Percentiles rank a stretch among this genome's conserved stretches.
phyloP scores from a whole-genome alignment of 345 rosid species.

The Rubroshorea leprosula region DNA sequence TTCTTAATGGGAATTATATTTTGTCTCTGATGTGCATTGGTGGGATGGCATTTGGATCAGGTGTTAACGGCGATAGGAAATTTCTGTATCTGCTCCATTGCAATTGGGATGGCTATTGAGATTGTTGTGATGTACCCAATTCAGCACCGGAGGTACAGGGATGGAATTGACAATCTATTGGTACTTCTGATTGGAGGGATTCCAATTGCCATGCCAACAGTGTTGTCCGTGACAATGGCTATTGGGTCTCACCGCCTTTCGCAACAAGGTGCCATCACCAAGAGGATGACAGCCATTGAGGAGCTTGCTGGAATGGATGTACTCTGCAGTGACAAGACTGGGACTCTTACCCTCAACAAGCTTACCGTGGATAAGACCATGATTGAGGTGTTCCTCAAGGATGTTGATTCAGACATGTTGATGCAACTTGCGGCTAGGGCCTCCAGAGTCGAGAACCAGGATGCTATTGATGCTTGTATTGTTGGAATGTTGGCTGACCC shows the following conservation, averaged over 20 bases:
- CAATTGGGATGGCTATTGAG: conserved; percentile 11
- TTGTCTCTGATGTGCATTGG: neutral
- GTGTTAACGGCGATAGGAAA: conserved; percentile 29
- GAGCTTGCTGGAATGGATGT: conserved; percentile 64
- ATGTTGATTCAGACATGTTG: conserved; percentile 12
- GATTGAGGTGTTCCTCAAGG: conserved; percentile 8
- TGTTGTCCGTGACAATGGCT: conserved; percentile 25
- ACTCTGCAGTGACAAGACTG: conserved; percentile 21
- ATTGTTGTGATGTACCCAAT: conserved; percentile 19
- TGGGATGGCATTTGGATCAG: conserved; percentile 19
- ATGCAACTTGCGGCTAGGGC: conserved; percentile 15
- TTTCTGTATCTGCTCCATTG: conserved; percentile 21
- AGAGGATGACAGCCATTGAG: conserved; percentile 23
- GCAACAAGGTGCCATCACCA: conserved; percentile 21
- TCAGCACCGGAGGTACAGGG: conserved; percentile 11
- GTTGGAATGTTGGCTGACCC: conserved; percentile 20
- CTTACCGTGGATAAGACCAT: conserved; percentile 17
- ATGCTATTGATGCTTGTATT: conserved; percentile 18
- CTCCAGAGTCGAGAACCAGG: conserved; percentile 17
- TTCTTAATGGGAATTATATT: neutral
- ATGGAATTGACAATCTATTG: conserved; percentile 18
- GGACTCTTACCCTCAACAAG: conserved; percentile 22
- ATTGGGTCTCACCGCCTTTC: conserved; percentile 24
- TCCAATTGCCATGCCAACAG: conserved; percentile 54
- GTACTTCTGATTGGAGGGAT: conserved; percentile 23